Conservation (phyloP, 768 basidiomycete species). For the Russula virescens region DNA sequence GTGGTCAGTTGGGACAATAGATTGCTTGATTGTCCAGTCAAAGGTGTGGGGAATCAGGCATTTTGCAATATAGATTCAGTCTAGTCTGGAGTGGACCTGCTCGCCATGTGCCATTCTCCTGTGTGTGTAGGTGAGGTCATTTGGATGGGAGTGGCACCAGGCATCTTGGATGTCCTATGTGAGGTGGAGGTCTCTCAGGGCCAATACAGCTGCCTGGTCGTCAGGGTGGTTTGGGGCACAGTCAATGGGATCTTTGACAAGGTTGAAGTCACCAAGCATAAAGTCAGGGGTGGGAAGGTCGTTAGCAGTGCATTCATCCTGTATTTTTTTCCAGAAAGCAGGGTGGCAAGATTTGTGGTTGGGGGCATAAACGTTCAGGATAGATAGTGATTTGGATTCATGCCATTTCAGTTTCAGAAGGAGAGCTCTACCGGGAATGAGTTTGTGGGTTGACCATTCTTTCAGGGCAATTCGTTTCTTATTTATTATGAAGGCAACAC, state of each 20-base stretch:
- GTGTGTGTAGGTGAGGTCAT: not conserved
- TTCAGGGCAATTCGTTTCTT: not conserved
- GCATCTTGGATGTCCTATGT: not conserved
- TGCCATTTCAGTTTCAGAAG: not conserved
- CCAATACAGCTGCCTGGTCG: not conserved
- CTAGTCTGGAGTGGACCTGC: not conserved
- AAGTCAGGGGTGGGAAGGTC: not conserved
- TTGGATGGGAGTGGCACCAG: not conserved
- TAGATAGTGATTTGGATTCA: not conserved
- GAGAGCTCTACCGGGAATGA: not conserved
- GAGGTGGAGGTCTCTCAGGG: not conserved
- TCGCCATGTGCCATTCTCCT: not conserved
- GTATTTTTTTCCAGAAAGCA: not conserved
- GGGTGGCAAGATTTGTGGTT: not conserved
- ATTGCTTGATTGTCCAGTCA: not conserved
- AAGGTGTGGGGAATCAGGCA: not conserved
- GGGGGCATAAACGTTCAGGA: not conserved
- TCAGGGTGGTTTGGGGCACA: not conserved
- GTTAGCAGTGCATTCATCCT: no score
- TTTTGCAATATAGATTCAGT: slow-evolving; percentile 7
- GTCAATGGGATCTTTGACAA: not conserved
- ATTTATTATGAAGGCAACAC: not conserved
- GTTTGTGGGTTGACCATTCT: not conserved
- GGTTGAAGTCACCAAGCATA: not conserved
- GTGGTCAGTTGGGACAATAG: not conserved